Percentiles rank a stretch among this genome's conserved stretches.
These are phyloP conservation scores for Candida dubliniensis DNA, from an alignment of 1,139 yeast species.

Conservation along the genomic window DNA sequence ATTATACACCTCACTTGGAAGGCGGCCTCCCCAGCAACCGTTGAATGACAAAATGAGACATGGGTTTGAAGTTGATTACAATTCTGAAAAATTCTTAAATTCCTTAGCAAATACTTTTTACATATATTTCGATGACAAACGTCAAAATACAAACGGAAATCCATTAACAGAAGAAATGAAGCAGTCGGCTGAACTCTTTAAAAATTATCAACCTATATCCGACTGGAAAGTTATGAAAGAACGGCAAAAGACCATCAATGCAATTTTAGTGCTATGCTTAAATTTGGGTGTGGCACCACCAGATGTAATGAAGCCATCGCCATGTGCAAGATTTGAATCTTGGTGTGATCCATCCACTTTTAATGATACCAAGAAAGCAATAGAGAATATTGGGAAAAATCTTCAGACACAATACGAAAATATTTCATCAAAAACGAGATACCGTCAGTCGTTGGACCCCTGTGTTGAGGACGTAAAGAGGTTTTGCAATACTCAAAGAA, in stretches of 20 bases:
- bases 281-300: constrained; percentile 98
- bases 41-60: constrained; percentile 66
- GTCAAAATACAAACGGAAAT: constrained; percentile 88
- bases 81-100: constrained; percentile 63
- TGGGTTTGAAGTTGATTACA: constrained; percentile 74
- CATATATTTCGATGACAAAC: constrained; percentile 82
- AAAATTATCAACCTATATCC: constrained; percentile 64
- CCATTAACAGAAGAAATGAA: constrained; percentile 65
- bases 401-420: constrained; percentile 89
- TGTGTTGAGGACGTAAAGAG: constrained; percentile 94
- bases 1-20: constrained; percentile 21
- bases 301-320: constrained; percentile 89
- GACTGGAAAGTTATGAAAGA: constrained; percentile 94
- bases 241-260: constrained; percentile 91
- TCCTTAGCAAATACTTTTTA: constrained; percentile 70
- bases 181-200: constrained; percentile 40
- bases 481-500: constrained; percentile 81
- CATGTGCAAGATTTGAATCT: constrained; percentile 89
- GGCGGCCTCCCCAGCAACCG: constrained; percentile 38
- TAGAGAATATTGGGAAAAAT: constrained; percentile 87
- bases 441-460: constrained; percentile 90
- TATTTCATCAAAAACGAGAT: constrained; percentile 80
- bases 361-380: constrained; percentile 86
- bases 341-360: constrained; percentile 90
- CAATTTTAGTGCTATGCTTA: constrained; percentile 85